Percentiles rank a stretch among this genome's conserved stretches.
Conservation (phyloP, 805 yeast genomes). For the Nadsonia fulvescens region DNA sequence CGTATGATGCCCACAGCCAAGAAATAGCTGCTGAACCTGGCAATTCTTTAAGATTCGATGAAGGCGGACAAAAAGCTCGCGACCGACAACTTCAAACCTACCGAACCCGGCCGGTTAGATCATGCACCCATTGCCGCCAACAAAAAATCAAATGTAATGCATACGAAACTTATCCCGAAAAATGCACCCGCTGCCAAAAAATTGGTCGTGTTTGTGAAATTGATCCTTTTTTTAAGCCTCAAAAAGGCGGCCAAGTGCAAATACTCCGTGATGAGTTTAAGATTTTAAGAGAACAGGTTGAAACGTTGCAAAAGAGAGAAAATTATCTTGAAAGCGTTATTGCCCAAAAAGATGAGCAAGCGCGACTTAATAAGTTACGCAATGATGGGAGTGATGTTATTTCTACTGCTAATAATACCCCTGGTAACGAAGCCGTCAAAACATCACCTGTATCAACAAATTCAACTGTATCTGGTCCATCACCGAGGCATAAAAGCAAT, state of each 20-base stretch:
- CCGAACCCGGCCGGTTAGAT: constrained; percentile 78
- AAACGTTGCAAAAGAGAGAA: constrained; percentile 9
- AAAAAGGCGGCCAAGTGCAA: constrained; percentile 81
- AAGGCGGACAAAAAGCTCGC: too few relatives aligned
- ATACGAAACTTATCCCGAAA: constrained; percentile 61
- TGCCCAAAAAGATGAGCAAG: constrained; percentile 7
- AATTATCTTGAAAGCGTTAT: constrained; percentile 8
- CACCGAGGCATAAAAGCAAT: too few relatives aligned
- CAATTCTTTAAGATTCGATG: too few relatives aligned
- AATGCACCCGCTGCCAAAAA: constrained; percentile 61
- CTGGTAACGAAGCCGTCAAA: neutral
- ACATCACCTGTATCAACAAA: neutral
- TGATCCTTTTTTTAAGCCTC: constrained; percentile 81
- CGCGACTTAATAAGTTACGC: too few relatives aligned
- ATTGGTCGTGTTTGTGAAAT: constrained; percentile 72
- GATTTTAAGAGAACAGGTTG: constrained; percentile 41
- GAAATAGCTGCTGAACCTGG: too few relatives aligned
- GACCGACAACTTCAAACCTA: too few relatives aligned
- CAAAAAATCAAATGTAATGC: constrained; percentile 92
- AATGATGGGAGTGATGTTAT: neutral
- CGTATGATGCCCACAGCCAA: too few relatives aligned
- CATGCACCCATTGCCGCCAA: constrained; percentile 88
- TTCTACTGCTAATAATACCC: neutral
- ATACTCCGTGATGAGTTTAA: constrained; percentile 58
- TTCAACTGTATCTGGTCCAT: neutral